These are phyloP conservation scores for Pyrenula aspistea DNA, from an alignment of 495 filamentous ascomycete species.

Conservation along the genomic window DNA sequence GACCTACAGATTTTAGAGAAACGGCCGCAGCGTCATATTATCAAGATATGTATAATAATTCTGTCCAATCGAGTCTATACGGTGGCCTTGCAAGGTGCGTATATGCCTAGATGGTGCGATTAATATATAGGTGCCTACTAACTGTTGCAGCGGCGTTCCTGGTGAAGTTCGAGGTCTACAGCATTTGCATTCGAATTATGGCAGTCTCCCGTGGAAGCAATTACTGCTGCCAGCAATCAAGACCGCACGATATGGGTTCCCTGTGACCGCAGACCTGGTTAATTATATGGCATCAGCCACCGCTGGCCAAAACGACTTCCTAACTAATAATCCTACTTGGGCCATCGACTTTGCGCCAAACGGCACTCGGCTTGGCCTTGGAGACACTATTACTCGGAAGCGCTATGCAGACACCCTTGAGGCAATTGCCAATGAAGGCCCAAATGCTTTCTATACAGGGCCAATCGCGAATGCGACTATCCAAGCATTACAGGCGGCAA, in stretches of 20 bases:
- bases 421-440: constrained; percentile 54
- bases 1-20: constrained; percentile 59
- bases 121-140: not conserved
- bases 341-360: constrained; percentile 83
- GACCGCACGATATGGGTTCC: constrained; percentile 68
- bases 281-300: constrained; percentile 48
- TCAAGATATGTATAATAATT: constrained; percentile 67
- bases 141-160: constrained; percentile 50
- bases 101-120: not conserved
- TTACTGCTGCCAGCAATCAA: constrained; percentile 60
- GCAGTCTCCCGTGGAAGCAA: constrained; percentile 53
- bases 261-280: constrained; percentile 54
- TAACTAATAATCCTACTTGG: constrained; percentile 63
- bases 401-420: constrained; percentile 72
- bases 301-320: constrained; percentile 39
- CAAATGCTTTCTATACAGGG: constrained; percentile 68
- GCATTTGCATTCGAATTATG: constrained; percentile 63
- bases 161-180: constrained; percentile 73
- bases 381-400: constrained; percentile 65
- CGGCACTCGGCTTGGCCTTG: constrained; percentile 52
- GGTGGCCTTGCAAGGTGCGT: constrained; percentile 55
- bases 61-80: constrained; percentile 29
- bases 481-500: constrained; percentile 41
- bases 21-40: constrained; percentile 67
- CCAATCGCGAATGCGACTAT: constrained; percentile 63